Base-by-base conservation (phyloP, 148 eudicot genomes). In the Camellia sinensis region DNA sequence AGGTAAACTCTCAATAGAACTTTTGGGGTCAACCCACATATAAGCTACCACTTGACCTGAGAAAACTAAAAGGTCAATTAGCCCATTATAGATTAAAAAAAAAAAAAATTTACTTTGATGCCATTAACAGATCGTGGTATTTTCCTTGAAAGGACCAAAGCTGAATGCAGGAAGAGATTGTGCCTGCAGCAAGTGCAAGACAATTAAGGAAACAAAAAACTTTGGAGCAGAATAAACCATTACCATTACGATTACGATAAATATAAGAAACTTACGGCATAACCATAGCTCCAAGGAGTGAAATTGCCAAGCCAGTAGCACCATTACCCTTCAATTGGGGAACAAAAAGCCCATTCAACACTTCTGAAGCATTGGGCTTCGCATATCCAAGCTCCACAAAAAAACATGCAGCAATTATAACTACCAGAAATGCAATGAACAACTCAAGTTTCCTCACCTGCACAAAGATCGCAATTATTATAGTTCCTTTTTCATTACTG, bases 281-380 rank as follows among this genome's bases (percentile, higher is more conserved):
- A 88, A 95, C 99, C 99, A 96, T 96, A 67, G 99, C 99, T 73
- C 99, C 99, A 74, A 96, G 97, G 37, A 96, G 92, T 78, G 99
- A 96, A 87, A 96, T 96, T 76, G 99, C 99, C 29, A 91, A 90
- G 57, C 90, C 90, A 74, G 97, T 90, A 52, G 98, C 97, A 68
- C 99, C 99, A 80, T 85, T 77, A 71, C 95, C 98, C 81, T 91
- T 91, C 83, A 96, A 92, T 82, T 91, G 97, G 22, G 99, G 99
- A 84, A 96, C 91, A 87, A 96, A 96, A 79, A 96, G 91, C 69
- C 99, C 99, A 74, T 79, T 40, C 62, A 96, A 7, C 46, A 96
- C 92, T 87, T 96, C 97, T 71, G 92, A 88, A 75, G 94, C 79
- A 18, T 85, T 50, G 7, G 99, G 98, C 69, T 96, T 93, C 48